Evolutionary conservation across 2,329 filamentous ascomycete species (phyloP).

Genomic region (Sclerotinia spermophila): DNA sequence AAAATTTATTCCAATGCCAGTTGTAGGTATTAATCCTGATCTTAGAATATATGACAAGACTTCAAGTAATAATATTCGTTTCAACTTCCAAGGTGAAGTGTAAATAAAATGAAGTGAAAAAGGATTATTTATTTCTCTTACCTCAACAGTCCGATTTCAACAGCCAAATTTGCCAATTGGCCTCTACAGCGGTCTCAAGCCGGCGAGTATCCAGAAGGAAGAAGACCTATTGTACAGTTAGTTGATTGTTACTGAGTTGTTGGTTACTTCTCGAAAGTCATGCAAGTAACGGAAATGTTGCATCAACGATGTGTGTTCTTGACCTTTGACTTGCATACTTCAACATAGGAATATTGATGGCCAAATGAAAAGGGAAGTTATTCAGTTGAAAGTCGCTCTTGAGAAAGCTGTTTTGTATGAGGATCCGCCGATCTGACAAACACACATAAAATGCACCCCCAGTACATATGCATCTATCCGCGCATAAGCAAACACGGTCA

Average conservation of each 20-base stretch:
- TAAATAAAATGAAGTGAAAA: background rate
- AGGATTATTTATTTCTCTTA: background rate
- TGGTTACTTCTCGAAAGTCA: background rate
- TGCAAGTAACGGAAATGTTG: background rate
- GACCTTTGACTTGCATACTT: background rate
- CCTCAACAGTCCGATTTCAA: background rate
- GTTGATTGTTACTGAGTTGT: background rate
- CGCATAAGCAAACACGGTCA: background rate
- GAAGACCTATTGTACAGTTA: background rate
- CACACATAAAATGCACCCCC: no score
- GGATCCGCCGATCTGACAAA: background rate
- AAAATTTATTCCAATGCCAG: background rate
- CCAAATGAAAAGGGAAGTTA: no score
- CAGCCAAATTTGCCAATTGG: background rate
- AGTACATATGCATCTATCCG: background rate
- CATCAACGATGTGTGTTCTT: background rate
- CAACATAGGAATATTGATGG: background rate
- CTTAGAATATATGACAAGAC: background rate
- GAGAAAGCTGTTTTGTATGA: background rate
- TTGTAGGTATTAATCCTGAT: background rate
- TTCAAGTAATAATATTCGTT: background rate
- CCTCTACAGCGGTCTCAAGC: background rate
- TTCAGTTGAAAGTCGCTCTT: background rate
- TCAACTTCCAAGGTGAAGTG: background rate
- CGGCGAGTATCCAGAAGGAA: background rate